Evolutionary conservation across 129 eudicot species (phyloP).

Genomic region (Cynara cardunculus): DNA sequence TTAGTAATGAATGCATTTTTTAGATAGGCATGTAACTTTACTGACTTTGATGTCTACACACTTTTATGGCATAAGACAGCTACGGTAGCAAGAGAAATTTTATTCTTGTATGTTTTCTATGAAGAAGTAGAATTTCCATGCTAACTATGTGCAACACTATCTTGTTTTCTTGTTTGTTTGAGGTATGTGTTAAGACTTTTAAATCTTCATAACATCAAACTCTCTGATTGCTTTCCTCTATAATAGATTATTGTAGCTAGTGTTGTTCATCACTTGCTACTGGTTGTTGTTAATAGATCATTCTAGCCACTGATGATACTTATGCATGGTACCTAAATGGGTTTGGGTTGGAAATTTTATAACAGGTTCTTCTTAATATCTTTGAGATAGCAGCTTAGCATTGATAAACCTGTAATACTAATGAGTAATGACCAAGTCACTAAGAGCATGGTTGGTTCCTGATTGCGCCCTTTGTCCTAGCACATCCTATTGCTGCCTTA

Average conservation of each 20-base stretch:
- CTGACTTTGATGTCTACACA: background rate
- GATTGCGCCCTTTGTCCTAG: background rate
- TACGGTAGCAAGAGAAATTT: background rate
- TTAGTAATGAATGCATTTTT: too few species aligned
- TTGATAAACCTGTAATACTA: background rate
- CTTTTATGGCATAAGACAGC: background rate
- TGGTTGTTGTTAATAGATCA: background rate
- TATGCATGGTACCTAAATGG: background rate
- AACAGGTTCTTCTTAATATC: background rate
- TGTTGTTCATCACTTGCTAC: background rate
- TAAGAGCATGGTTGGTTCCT: background rate
- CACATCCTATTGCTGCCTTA: background rate
- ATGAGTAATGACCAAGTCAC: background rate
- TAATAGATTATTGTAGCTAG: background rate
- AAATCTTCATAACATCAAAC: background rate
- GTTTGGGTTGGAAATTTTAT: background rate
- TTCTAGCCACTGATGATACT: background rate
- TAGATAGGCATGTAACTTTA: background rate
- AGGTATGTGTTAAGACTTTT: background rate
- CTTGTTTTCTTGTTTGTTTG: background rate
- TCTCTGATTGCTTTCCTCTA: background rate
- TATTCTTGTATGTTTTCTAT: background rate
- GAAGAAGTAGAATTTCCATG: background rate
- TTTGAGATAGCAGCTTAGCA: background rate
- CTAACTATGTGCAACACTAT: background rate